Base-by-base conservation (phyloP, 164 flowering plant genomes). In the Annona cherimola region DNA sequence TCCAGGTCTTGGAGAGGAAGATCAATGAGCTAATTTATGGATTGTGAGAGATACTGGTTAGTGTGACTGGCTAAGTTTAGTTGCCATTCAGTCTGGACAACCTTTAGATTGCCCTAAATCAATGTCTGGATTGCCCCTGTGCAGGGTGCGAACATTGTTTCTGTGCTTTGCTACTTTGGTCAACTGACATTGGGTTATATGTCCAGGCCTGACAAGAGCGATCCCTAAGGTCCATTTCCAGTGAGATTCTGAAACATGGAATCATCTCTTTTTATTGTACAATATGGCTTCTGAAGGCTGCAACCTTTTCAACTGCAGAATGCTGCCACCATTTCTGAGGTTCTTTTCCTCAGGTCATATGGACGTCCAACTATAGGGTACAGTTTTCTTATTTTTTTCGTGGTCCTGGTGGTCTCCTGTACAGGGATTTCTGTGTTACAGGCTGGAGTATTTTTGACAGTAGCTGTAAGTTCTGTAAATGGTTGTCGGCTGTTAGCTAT, bases 381-480 rank as follows among this genome's bases (percentile, higher is more conserved):
- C 41, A 44, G 65, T 64, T 3, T 40, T 4, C 40, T 16, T n/a
- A 12, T 14, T 64, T 64, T 44, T 18, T 18, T 1, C 16, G 67
- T 64, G 67, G 41, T 11, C 12, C 40, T 42, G n/a, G 45, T 40
- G 67, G 67, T 41, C 14, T 40, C 45, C 42, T 42, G 26, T 42
- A 64, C 45, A 64, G 67, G 16, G 43, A 3, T 63, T 14, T 40
- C 44, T 64, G 66, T 63, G 57, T 64, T 64, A 18, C 5, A 14
- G 41, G 19, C 20, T 4, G 4, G 42, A 64, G 44, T 40, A 40
- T 62, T 62, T 62, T 26, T 7, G 5, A 42, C 16, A 39, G 45
- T 64, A 64, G 19, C 42, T 64, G 67, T 63, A 63, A 35, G 67
- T 63, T 40, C 12, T 63, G 45, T 64, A 64, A 64, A 42, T 41